Conservation (phyloP, 345 rosid genomes). For the Syzygium grande region DNA sequence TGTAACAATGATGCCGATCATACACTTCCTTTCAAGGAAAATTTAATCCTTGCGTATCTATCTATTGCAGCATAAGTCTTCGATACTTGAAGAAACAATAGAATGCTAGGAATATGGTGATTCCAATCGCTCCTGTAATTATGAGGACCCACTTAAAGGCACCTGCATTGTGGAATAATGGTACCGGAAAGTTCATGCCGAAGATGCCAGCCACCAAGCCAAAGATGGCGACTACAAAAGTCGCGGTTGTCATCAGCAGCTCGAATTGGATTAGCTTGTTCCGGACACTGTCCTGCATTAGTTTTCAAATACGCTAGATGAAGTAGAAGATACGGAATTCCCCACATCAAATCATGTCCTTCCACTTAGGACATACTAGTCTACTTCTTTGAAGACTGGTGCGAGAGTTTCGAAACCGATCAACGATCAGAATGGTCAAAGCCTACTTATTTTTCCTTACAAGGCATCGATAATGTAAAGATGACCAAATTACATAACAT, state of each 20-base stretch:
- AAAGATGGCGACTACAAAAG: constrained; percentile 90
- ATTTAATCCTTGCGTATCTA: background rate
- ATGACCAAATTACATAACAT: background rate
- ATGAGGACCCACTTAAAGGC: constrained; percentile 91
- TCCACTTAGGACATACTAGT: background rate
- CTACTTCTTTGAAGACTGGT: background rate
- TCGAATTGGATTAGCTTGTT: constrained; percentile 97
- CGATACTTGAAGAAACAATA: constrained; percentile 84
- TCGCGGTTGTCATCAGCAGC: constrained; percentile 87
- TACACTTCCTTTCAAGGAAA: background rate
- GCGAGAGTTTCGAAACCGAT: background rate
- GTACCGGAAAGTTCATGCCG: constrained; percentile 78
- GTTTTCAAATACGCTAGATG: background rate
- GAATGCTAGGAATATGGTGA: constrained; percentile 65
- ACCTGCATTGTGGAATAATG: constrained; percentile 55
- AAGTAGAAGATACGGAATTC: too few relatives aligned
- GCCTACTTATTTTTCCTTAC: background rate
- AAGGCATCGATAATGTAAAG: background rate
- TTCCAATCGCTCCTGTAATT: constrained; percentile 56
- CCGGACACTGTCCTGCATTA: constrained; percentile 81
- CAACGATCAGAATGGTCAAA: background rate
- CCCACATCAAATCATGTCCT: background rate
- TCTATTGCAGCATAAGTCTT: constrained; percentile 82
- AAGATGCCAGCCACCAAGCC: constrained; percentile 97
- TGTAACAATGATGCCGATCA: background rate